Evolutionary conservation across 768 basidiomycete species (phyloP).

Genomic region (Mycena vulgaris): DNA sequence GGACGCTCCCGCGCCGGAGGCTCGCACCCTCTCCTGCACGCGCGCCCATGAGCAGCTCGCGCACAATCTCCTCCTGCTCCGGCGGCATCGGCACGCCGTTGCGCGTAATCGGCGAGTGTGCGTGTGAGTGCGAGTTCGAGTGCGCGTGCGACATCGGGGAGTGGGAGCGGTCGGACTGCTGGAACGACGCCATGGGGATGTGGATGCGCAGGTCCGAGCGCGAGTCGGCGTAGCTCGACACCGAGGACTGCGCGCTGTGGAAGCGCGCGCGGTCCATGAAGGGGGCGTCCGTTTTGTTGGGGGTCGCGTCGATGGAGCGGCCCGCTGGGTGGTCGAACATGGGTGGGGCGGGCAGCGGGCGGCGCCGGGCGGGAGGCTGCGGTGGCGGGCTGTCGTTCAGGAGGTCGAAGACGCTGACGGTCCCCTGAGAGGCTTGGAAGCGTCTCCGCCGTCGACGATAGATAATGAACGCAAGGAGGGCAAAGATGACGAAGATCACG

Average conservation of each 20-base stretch:
- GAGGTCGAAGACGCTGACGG: conserved; percentile 34
- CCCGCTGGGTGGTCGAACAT: conserved; percentile 18
- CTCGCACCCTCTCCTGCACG: neutral
- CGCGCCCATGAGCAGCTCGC: conserved; percentile 17
- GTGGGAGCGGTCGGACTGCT: neutral
- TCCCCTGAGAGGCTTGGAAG: neutral
- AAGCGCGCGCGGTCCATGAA: neutral
- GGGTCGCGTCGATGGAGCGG: conserved; percentile 34
- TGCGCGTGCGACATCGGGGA: conserved; percentile 4
- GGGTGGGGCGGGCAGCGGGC: conserved; percentile 13
- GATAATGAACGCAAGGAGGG: neutral
- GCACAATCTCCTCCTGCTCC: conserved; percentile 28
- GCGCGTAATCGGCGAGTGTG: conserved; percentile 35
- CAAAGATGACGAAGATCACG: conserved; percentile 21
- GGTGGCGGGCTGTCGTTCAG: conserved; percentile 14
- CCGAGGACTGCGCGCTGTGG: conserved; percentile 32
- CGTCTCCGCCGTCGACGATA: conserved; percentile 14
- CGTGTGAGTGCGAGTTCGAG: conserved; percentile 5
- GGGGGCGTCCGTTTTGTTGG: conserved; percentile 6
- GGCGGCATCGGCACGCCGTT: conserved; percentile 34
- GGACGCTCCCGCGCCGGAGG: neutral
- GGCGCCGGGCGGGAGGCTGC: neutral
- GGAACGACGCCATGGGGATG: conserved; percentile 29
- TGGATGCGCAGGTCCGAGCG: conserved; percentile 34
- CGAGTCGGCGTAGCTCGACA: conserved; percentile 16